Evolutionary conservation across 2,329 filamentous ascomycete genomes (phyloP), one percentile per base, ranked within the genome.

Genomic region (Monascus ruber): DNA sequence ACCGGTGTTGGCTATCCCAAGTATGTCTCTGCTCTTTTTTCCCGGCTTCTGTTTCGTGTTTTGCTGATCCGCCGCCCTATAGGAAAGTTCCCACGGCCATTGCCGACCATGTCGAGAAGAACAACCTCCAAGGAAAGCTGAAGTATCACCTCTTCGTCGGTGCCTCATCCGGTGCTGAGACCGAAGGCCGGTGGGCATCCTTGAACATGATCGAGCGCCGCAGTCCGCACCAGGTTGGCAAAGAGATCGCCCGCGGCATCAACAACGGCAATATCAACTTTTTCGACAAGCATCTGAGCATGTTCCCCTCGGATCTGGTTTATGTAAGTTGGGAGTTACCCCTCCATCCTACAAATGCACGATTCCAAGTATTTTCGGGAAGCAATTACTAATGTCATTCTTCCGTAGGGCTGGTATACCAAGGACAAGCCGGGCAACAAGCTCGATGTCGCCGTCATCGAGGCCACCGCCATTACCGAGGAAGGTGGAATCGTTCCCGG

Each of bases 221-320:
- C 41, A 76, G 77, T 50, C 86, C 86, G 40, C 86, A 94, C 66
- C 86, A 94, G 60, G 86, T 94, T 44, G 86, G 86, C 57, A 94
- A 93, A 70, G 75, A 83, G 42, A 94, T 94, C 48, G 77, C 86
- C 44, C 89, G 85, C 69, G 86, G 86, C 6, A 93, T 94, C 66
- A 94, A 94, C 62, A 79, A 81, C 51, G 86, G 86, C 33, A 74
- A 81, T 49, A 94, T 94, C 66, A 79, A 89, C 46, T 94, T 94
- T 65, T 94, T 93, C 59, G 86, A 94, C 62, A 94, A 94, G 69
- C 86, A 94, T 68, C 62, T 94, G 57, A 87, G 81, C 64, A 93
- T 93, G 86, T 94, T 94, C 60, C 86, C 86, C 4, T 74, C 81
- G 31, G 86, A 94, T 58, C 69, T 94, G 47, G 82, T 89, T 60